Evolutionary conservation across 805 yeast species (phyloP).

Genomic region (Vanderwaltozyma verrucispora): DNA sequence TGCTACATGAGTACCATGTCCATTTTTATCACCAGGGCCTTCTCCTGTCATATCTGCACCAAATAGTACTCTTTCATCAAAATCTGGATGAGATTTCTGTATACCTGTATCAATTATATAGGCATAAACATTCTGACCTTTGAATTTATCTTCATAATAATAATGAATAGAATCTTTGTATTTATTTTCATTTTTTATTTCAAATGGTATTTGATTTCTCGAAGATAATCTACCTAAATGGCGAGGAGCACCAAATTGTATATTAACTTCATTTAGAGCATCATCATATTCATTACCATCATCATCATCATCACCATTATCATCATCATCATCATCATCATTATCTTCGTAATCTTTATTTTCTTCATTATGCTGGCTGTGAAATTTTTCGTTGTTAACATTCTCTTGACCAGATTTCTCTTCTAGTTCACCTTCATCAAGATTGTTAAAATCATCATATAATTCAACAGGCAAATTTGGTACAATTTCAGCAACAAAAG

Average conservation of each 20-base stretch:
- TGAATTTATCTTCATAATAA: conserved; percentile 34
- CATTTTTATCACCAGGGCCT: conserved; percentile 54
- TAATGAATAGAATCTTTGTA: conserved; percentile 31
- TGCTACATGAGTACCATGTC: conserved; percentile 92
- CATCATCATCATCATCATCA: background rate
- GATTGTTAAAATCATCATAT: background rate
- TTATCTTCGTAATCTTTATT: conserved; percentile 21
- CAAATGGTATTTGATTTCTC: conserved; percentile 26
- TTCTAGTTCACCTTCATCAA: conserved; percentile 26
- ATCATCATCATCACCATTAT: background rate
- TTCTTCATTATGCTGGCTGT: background rate
- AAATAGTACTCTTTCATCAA: conserved; percentile 48
- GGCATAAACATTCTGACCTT: conserved; percentile 54
- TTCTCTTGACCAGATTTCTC: too few relatives aligned
- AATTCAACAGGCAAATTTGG: conserved; percentile 57
- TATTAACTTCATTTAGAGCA: background rate
- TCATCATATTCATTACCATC: conserved; percentile 33
- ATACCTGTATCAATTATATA: conserved; percentile 85
- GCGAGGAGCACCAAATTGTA: conserved; percentile 43
- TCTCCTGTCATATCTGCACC: conserved; percentile 56
- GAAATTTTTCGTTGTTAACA: too few relatives aligned
- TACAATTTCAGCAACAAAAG: conserved; percentile 56
- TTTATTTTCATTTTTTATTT: conserved; percentile 8
- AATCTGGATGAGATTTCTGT: conserved; percentile 42
- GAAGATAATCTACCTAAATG: conserved; percentile 58